phyloP scores from a whole-genome alignment of 78 protist species.

The Isochrysis galbana region DNA sequence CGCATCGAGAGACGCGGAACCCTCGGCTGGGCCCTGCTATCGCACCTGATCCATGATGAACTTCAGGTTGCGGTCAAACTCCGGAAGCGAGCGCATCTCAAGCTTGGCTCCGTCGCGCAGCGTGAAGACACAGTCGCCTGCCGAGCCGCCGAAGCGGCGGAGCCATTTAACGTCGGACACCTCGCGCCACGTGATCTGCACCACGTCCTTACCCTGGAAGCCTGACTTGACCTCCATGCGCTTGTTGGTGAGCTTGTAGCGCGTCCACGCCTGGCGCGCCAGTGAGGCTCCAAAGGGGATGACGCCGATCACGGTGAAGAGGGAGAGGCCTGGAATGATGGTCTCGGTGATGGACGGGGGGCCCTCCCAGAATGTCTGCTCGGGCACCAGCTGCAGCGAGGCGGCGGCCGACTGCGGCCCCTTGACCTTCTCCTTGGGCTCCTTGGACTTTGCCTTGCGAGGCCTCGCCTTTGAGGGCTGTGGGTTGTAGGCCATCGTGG shows the following conservation, averaged over 20 bases:
- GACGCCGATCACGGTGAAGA: neutral
- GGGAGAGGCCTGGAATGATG: neutral
- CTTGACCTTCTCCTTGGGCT: neutral
- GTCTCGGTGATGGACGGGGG: constrained; percentile 6
- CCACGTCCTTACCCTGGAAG: neutral
- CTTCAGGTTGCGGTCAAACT: neutral
- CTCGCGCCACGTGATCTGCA: neutral
- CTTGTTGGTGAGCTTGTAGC: constrained; percentile 21
- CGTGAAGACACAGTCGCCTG: neutral
- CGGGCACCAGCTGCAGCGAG: neutral
- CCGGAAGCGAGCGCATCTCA: constrained; percentile 7
- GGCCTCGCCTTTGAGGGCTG: no score
- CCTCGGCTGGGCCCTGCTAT: no score
- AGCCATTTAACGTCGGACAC: neutral
- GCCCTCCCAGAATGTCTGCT: constrained; percentile 2
- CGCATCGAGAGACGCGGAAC: no score
- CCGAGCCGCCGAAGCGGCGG: neutral
- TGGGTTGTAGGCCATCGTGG: no score
- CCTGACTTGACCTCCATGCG: neutral
- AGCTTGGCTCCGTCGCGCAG: constrained; percentile 11
- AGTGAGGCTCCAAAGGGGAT: neutral
- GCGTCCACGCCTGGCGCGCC: constrained; percentile 13
- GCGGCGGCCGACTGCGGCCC: neutral
- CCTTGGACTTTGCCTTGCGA: neutral
- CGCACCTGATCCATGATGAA: neutral